These are phyloP conservation scores for Trypanosoma avium DNA, from an alignment of 208 protist species.

Conservation along the genomic window DNA sequence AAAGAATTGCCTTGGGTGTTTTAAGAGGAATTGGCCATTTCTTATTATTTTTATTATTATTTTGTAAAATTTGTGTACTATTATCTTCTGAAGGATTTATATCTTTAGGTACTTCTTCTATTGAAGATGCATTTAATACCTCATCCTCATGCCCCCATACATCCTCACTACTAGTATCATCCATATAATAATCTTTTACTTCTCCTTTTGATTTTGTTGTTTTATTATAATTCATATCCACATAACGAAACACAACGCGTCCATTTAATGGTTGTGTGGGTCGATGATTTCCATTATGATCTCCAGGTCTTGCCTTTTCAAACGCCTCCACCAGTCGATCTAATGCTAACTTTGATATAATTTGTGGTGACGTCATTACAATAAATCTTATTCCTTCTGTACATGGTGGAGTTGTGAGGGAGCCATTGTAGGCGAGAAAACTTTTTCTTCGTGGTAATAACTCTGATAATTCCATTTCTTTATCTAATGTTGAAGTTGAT, in stretches of 20 bases:
- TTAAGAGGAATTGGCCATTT: constrained; percentile 6
- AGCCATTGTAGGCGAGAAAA: constrained; percentile 81
- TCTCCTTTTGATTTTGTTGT: background rate
- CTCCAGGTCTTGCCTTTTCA: constrained; percentile 39
- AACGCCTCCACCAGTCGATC: constrained; percentile 51
- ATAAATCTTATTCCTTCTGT: constrained; percentile 73
- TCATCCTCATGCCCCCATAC: background rate
- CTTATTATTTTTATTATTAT: background rate
- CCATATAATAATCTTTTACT: constrained; percentile 10
- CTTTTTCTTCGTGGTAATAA: constrained; percentile 51
- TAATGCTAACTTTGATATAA: constrained; percentile 53
- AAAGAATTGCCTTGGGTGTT: background rate
- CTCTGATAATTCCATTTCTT: constrained; percentile 44
- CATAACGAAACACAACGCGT: constrained; percentile 63
- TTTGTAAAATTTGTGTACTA: background rate
- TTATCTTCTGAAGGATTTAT: background rate
- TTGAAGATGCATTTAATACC: background rate
- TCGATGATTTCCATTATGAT: constrained; percentile 51
- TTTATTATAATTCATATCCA: constrained; percentile 27
- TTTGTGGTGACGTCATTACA: constrained; percentile 72
- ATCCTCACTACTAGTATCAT: background rate
- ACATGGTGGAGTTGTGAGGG: constrained; percentile 74
- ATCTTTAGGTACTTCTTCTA: background rate
- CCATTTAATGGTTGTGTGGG: constrained; percentile 65
- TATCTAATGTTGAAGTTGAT: constrained; percentile 61